These are phyloP conservation scores for Xylaria sp. DNA, from an alignment of 2,329 filamentous ascomycete species.

Conservation along the genomic window DNA sequence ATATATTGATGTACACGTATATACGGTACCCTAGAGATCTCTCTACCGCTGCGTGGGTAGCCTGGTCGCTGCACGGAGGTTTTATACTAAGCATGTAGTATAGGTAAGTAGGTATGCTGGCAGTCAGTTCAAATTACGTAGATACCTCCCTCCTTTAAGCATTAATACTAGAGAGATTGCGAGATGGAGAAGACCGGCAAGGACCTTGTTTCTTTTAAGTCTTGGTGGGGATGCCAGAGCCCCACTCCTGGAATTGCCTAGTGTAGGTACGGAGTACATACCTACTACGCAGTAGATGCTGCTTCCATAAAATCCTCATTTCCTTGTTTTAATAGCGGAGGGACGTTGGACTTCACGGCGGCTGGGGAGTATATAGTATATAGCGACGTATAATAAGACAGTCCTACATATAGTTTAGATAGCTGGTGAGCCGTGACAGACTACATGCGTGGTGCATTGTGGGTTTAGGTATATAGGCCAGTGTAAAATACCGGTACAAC, in stretches of 20 bases:
- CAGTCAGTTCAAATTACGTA: conserved; percentile 2
- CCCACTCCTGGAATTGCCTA: background rate
- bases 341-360: background rate
- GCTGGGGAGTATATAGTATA: background rate
- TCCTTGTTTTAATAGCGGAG: conserved; percentile 10
- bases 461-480: no score
- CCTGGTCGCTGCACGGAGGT: conserved; percentile 6
- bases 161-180: conserved; percentile 1
- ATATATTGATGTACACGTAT: conserved; percentile 11
- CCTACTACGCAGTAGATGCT: background rate
- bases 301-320: conserved; percentile 20
- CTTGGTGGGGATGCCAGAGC: background rate
- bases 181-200: background rate
- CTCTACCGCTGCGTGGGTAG: background rate
- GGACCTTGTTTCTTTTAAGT: background rate
- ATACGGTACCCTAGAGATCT: background rate
- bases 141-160: background rate
- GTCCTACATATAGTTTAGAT: background rate
- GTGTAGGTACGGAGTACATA: background rate
- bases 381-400: background rate
- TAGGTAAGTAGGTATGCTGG: no score
- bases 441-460: no score
- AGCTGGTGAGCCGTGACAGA: no score
- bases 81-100: no score
- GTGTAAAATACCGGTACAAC: no score